Percentiles rank a stretch among this genome's conserved stretches.
Evolutionary conservation across 495 filamentous ascomycete species (phyloP).

Genomic region (Podospora fimiseda): DNA sequence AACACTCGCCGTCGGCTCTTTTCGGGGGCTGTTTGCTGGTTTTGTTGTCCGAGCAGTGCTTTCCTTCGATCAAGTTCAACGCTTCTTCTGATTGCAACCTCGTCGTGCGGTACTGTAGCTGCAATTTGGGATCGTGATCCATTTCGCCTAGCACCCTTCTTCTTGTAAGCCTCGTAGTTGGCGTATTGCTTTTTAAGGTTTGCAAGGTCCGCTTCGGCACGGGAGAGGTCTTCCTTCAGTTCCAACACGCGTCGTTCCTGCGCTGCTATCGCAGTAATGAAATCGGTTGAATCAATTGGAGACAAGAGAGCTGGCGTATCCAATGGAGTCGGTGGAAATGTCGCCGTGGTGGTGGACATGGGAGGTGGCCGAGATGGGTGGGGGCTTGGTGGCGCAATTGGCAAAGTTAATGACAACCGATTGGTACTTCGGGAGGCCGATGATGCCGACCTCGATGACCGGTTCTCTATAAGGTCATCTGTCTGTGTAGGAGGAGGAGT

Average conservation of each 20-base stretch:
- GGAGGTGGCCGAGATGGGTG: conserved; percentile 40
- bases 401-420: conserved; percentile 75
- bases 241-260: conserved; percentile 93
- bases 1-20: conserved; percentile 43
- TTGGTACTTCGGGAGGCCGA: conserved; percentile 59
- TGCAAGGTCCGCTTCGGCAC: conserved; percentile 73
- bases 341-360: conserved; percentile 30
- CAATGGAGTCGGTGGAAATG: conserved; percentile 43
- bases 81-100: conserved; percentile 30
- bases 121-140: conserved; percentile 41
- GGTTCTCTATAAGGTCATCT: conserved; percentile 32
- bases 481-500: conserved; percentile 16
- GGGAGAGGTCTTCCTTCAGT: conserved; percentile 75
- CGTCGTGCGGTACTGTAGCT: conserved; percentile 27
- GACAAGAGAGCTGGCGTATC: conserved; percentile 37
- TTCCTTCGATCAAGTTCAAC: conserved; percentile 57
- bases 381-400: conserved; percentile 46
- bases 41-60: conserved; percentile 54
- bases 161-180: conserved; percentile 68
- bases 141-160: conserved; percentile 59
- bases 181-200: conserved; percentile 74
- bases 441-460: conserved; percentile 48
- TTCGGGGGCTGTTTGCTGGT: conserved; percentile 34
- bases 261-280: conserved; percentile 81
- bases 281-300: conserved; percentile 63